Base-by-base conservation (phyloP, 73 alveolate species). In the Paramecium caudatum region DNA sequence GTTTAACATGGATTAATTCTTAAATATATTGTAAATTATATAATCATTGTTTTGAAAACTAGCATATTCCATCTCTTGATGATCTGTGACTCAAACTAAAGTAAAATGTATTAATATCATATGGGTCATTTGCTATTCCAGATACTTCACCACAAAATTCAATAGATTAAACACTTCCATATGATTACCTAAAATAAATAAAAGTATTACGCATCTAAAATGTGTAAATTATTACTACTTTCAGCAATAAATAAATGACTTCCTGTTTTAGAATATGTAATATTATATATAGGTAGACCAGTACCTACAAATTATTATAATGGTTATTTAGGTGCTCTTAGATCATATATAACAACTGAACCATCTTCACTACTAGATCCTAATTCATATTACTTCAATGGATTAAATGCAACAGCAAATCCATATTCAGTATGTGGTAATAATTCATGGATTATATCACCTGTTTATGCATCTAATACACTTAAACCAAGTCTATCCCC, bases 341-440 rank as follows among this genome's bases (percentile, higher is more conserved):
- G 19, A 74, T 74, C 88, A 41, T 39, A 74, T 19, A 74, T 74
- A 12, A 74, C 43, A 41, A 21, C 4, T 5, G 88, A 74, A 16
- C 47, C 43, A 74, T 74, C 88, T 21, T 74, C 88, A 43, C 88
- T 74, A 16, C 68, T 21, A 0, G 55, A 27, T 0, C 69, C 88
- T 8, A 74, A 47, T 45, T 74, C 88, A 74, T 74, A 74, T 5
- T 32, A 9, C 43, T 74, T 74, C 21, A 21, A 2, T 45, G 88
- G 88, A 74, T 74, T 74, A 12, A 74, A 74, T 0, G 43, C 88
- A 3, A 74, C 88, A 74, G 69, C 39, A 45, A 74, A 74, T 13
- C 69, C 88, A 74, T 21, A 74, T 41, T 74, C 88, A 41, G 12
- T 43, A 37, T 74, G 88, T 16, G 43, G 69, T 1, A 21, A 37